phyloP scores from a whole-genome alignment of 1,139 yeast species.

The Candida smagusa region DNA sequence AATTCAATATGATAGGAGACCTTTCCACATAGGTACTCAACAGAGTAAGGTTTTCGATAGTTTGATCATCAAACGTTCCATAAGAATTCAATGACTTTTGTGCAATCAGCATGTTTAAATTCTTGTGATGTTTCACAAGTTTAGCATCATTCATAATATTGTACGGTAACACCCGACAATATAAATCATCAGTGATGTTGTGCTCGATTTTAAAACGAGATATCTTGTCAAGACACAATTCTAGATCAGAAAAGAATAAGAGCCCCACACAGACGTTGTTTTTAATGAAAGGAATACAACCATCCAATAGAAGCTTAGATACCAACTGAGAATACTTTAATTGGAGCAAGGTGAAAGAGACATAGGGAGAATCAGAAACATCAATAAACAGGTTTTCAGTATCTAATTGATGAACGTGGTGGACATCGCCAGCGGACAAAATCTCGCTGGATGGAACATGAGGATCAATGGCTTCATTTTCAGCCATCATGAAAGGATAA shows the following conservation, averaged over 20 bases:
- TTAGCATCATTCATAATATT: slow-evolving; percentile 3
- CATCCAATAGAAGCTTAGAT: slow-evolving; percentile 46
- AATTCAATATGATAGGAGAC: slow-evolving; percentile 49
- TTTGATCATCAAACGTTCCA: slow-evolving; percentile 12
- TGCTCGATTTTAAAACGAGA: slow-evolving; percentile 28
- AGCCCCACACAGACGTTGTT: slow-evolving; percentile 43
- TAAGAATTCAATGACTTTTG: slow-evolving; percentile 28
- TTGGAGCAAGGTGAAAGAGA: slow-evolving; percentile 31
- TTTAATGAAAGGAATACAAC: slow-evolving; percentile 50
- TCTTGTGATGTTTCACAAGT: slow-evolving; percentile 4
- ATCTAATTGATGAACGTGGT: neutral
- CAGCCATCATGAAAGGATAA: slow-evolving; percentile 52
- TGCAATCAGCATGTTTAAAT: slow-evolving; percentile 3
- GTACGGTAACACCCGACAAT: slow-evolving; percentile 23
- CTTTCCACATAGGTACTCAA: slow-evolving; percentile 43
- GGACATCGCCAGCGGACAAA: slow-evolving; percentile 19
- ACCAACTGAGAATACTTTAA: slow-evolving; percentile 36
- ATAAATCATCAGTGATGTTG: slow-evolving; percentile 29
- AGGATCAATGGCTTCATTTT: slow-evolving; percentile 38
- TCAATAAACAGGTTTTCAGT: slow-evolving; percentile 32
- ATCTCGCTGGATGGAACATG: slow-evolving; percentile 35
- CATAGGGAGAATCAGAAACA: slow-evolving; percentile 34
- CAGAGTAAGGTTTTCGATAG: slow-evolving; percentile 30
- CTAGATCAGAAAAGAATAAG: slow-evolving; percentile 52
- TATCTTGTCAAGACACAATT: slow-evolving; percentile 48